Evolutionary conservation across 148 eudicot genomes (phyloP), one percentile per base, ranked within the genome.

Genomic region (Arctostaphylos glauca): DNA sequence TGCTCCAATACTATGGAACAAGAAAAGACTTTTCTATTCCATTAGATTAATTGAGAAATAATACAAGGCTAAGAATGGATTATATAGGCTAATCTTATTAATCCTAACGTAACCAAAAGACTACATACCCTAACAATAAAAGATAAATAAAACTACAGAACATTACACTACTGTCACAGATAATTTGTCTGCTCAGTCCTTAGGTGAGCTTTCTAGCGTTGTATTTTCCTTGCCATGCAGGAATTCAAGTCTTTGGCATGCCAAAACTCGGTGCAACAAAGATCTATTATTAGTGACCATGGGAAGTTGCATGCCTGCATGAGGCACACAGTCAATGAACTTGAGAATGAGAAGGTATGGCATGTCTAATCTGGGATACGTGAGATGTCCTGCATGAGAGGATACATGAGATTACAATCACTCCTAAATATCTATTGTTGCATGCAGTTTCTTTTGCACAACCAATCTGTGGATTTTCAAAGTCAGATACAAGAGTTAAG

Each of bases 301-400:
- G 86, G 85, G 56, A 85, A 80, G 85, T 72, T 90, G 80, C 81
- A 85, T 49, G 79, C 67, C 76, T 82, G 64, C 81, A 85, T 90
- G 86, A 85, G 80, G 87, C 80, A 73, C 60, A 93, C 88, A 82
- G 77, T 94, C 74, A 71, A 43, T 68, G 93, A 88, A 84, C 91
- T 92, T 74, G 91, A 92, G 88, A 83, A 85, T 84, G 99, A 92
- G 83, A 96, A 96, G 95, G 99, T 96, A 85, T 68, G 71, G 55
- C 68, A 59, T 81, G 80, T 81, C 55, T 81, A 76, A 55, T 8
- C 31, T 49, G 49, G 8, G 3, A 43, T 56, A 54, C 72, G 23
- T 81, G 64, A 56, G 68, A 58, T 73, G 9, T 25, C 5, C 71
- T 2, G 43, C 16, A 31, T 66, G 71, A 25, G 70, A 23, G 8